Evolutionary conservation across 2,329 filamentous ascomycete genomes (phyloP), one percentile per base, ranked within the genome.

Genomic region (Pseudomassariella vexata): DNA sequence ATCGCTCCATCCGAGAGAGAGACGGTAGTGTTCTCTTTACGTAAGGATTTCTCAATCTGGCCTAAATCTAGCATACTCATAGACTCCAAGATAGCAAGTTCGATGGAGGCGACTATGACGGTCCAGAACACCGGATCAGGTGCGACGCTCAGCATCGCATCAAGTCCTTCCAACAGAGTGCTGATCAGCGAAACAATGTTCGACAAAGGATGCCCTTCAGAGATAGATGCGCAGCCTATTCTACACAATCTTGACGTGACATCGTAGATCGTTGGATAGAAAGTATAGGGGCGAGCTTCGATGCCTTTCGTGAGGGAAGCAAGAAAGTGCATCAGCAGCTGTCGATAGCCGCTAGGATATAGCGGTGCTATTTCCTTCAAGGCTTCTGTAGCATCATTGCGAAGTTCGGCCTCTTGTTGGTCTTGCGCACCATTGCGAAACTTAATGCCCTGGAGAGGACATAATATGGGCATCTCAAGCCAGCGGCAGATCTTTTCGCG

Each of bases 121-220:
- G 39, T 40, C 35, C 45, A 42, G 26, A 40, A 53, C 23, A 27
- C 33, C 32, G 48, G 29, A 18, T 45, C 19, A 29, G 45, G 33
- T 23, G 33, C 24, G 33, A 44, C 20, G 24, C 44, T 36, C 34
- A 53, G 19, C 34, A 51, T 42, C 31, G 42, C 39, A 21, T 40
- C 29, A 9, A 56, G 23, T 5, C 37, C 41, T 28, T 47, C 38
- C 11, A 48, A 23, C 5, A 71, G 39, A 3, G 53, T 46, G 23
- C 55, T 49, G 17, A 58, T 44, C 12, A 67, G 53, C 5, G 53
- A 57, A 9, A 68, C 35, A 33, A 66, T 66, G 37, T 70, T 60
- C 10, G 48, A 36, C n/a, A 67, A 47, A 2, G 52, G 49, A 5
- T 47, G 41, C 2, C 42, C 41, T 4, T 45, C 37, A 3, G n/a